phyloP scores from a whole-genome alignment of 345 rosid genomes.

The Passiflora organensis region DNA sequence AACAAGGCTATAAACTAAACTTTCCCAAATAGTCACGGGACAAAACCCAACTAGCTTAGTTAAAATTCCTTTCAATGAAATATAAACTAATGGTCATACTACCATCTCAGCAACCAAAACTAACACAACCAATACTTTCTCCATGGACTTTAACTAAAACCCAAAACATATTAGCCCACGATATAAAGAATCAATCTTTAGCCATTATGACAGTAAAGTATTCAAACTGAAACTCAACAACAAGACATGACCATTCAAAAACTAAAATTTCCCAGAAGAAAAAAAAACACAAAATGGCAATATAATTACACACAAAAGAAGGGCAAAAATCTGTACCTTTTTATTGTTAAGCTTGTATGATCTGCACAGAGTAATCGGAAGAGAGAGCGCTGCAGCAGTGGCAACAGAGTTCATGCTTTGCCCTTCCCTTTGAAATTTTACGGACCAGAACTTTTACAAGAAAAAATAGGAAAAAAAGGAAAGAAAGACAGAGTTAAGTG shows the following conservation, averaged over 20 bases:
- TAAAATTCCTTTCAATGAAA: no score
- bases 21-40: no score
- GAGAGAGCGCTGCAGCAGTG: constrained; percentile 60
- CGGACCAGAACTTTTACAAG: background rate
- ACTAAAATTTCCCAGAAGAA: background rate
- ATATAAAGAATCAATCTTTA: background rate
- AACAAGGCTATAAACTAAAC: no score
- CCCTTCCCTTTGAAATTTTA: constrained; percentile 16
- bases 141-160: constrained; percentile 1
- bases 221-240: no score
- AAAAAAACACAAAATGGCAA: background rate
- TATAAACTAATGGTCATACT: no score
- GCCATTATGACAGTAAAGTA: background rate
- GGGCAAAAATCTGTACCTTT: constrained; percentile 49
- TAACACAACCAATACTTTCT: no score
- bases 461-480: background rate
- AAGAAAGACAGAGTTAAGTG: background rate
- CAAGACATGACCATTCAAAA: background rate
- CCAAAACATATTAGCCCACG: constrained; percentile 1
- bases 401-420: constrained; percentile 76
- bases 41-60: no score
- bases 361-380: constrained; percentile 56
- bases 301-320: constrained; percentile 8
- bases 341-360: constrained; percentile 43
- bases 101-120: no score